phyloP scores from a whole-genome alignment of 495 filamentous ascomycete species.

The Hypoxylon cercidicola region DNA sequence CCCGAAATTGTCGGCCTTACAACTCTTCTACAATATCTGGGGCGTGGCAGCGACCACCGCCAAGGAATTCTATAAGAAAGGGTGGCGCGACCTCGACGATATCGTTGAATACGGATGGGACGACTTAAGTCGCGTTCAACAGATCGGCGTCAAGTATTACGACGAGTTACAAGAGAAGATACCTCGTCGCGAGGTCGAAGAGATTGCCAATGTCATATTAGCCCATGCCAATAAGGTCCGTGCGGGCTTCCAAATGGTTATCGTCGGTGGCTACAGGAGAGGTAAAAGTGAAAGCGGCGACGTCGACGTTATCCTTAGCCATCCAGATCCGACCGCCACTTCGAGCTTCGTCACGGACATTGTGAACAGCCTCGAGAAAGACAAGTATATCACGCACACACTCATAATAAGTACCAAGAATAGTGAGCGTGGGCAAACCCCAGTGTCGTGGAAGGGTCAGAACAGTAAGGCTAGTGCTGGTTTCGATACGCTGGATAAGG shows the following conservation, averaged over 20 bases:
- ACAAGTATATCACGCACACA: conserved; percentile 82
- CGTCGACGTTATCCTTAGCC: conserved; percentile 86
- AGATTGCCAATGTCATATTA: conserved; percentile 70
- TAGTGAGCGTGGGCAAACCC: conserved; percentile 75
- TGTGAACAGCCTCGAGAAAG: conserved; percentile 73
- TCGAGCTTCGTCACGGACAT: conserved; percentile 72
- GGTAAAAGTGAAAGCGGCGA: conserved; percentile 81
- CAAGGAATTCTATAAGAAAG: conserved; percentile 82
- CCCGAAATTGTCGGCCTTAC: conserved; percentile 68
- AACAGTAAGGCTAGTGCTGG: conserved; percentile 57
- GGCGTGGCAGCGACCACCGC: conserved; percentile 89
- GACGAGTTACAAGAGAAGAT: conserved; percentile 82
- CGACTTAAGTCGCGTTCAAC: conserved; percentile 77
- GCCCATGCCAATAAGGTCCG: conserved; percentile 67
- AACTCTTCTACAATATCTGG: conserved; percentile 83
- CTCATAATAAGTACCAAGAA: conserved; percentile 73
- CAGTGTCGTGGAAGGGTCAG: conserved; percentile 63
- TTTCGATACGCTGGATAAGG: conserved; percentile 91
- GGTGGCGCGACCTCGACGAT: conserved; percentile 80
- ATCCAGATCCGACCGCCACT: conserved; percentile 75
- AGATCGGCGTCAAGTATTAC: conserved; percentile 96
- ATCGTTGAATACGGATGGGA: conserved; percentile 86
- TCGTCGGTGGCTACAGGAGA: conserved; percentile 87
- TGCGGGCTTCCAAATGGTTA: conserved; percentile 71
- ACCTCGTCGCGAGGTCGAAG: conserved; percentile 76